phyloP scores from a whole-genome alignment of 148 eudicot genomes.

The Suaeda aralocaspica region DNA sequence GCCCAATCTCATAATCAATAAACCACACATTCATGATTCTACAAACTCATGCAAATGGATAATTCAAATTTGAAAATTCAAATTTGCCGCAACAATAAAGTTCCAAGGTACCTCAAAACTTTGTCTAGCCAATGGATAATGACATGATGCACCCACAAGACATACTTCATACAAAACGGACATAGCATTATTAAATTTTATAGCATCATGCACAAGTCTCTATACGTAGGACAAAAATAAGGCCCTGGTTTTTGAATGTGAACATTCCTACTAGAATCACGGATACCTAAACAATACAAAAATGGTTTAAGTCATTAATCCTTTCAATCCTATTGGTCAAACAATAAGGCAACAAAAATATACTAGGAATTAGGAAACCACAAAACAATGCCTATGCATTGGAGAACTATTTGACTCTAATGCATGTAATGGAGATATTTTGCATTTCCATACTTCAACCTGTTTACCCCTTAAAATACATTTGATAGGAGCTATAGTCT shows the following conservation, averaged over 20 bases:
- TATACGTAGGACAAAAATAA: neutral
- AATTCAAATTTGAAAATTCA: too few species aligned
- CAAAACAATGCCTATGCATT: neutral
- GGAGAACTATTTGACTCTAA: neutral
- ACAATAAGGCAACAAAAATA: neutral
- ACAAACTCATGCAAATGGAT: too few species aligned
- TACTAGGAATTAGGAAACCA: neutral
- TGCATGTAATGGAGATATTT: neutral
- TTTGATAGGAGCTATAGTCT: too few species aligned
- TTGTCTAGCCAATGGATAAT: too few species aligned
- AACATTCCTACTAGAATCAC: neutral
- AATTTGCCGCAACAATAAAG: too few species aligned
- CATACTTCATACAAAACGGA: too few species aligned
- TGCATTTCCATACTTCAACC: neutral
- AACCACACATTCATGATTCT: too few species aligned
- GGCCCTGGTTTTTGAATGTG: slow-evolving; percentile 2
- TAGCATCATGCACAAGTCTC: neutral
- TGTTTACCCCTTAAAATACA: too few species aligned
- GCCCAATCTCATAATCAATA: too few species aligned
- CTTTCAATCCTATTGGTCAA: neutral
- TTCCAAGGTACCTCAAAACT: too few species aligned
- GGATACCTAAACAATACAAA: neutral
- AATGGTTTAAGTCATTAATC: neutral
- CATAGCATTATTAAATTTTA: neutral
- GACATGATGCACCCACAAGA: too few species aligned